Evolutionary conservation across 2,329 filamentous ascomycete species (phyloP).

Genomic region (Cladosporium austrohemisphaericum): DNA sequence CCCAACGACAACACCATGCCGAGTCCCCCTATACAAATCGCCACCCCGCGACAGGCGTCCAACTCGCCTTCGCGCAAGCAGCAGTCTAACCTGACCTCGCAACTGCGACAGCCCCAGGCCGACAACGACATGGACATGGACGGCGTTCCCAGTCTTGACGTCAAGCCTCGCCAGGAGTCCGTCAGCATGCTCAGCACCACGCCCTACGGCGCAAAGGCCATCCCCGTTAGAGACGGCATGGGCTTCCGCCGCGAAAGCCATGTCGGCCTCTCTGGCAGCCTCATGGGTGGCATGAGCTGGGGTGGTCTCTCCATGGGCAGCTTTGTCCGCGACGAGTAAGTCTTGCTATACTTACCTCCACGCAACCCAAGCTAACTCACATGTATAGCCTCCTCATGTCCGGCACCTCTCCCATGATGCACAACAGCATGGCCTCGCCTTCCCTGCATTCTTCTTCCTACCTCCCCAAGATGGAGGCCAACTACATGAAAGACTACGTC

Average conservation of each 20-base stretch:
- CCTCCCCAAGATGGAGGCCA: slow-evolving; percentile 90
- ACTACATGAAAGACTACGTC: slow-evolving; percentile 95
- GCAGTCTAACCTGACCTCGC: slow-evolving; percentile 61
- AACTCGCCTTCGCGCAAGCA: slow-evolving; percentile 59
- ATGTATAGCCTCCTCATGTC: slow-evolving; percentile 80
- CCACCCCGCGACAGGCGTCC: slow-evolving; percentile 49
- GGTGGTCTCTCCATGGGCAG: slow-evolving; percentile 93
- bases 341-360: slow-evolving; percentile 30
- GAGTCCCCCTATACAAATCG: slow-evolving; percentile 58
- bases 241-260: slow-evolving; percentile 52
- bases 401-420: slow-evolving; percentile 71
- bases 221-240: slow-evolving; percentile 54
- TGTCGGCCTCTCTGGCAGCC: slow-evolving; percentile 51
- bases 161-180: slow-evolving; percentile 51
- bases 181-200: slow-evolving; percentile 47
- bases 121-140: slow-evolving; percentile 20
- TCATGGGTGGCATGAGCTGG: slow-evolving; percentile 87
- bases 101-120: slow-evolving; percentile 48
- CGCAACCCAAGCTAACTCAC: slow-evolving; percentile 14
- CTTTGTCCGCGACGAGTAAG: slow-evolving; percentile 97
- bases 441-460: slow-evolving; percentile 97
- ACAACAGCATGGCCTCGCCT: slow-evolving; percentile 63
- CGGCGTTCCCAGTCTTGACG: slow-evolving; percentile 24
- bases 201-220: slow-evolving; percentile 58
- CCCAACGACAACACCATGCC: slow-evolving; percentile 41